Percentiles rank a stretch among this genome's conserved stretches.
phyloP scores from a whole-genome alignment of 2,329 filamentous ascomycete genomes.

The Colletotrichum acutatum region DNA sequence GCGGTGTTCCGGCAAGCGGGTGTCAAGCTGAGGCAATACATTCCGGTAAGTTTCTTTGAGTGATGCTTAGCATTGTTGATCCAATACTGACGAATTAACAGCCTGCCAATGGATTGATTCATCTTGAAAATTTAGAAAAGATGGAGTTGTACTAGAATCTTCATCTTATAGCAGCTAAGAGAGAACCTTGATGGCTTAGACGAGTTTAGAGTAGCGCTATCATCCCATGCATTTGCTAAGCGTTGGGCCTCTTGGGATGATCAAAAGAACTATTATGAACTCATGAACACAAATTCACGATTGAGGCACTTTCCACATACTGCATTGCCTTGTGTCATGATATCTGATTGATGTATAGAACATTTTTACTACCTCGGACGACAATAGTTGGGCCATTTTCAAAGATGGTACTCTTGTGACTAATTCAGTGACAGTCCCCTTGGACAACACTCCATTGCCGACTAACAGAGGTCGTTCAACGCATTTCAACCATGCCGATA shows the following conservation, averaged over 20 bases:
- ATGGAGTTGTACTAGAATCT: slow-evolving; percentile 50
- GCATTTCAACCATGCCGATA: background rate
- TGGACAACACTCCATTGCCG: background rate
- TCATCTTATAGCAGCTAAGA: background rate
- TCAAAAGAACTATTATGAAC: background rate
- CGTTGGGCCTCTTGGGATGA: background rate
- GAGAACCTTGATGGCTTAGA: slow-evolving; percentile 5
- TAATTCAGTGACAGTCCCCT: background rate
- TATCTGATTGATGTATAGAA: background rate
- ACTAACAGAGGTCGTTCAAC: background rate
- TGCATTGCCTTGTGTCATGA: background rate
- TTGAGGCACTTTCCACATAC: background rate
- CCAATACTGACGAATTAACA: slow-evolving; percentile 45
- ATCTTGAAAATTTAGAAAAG: slow-evolving; percentile 71
- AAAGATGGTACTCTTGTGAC: background rate
- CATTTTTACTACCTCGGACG: background rate
- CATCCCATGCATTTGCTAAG: background rate
- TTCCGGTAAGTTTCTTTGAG: slow-evolving; percentile 70
- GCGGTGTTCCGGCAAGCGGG: slow-evolving; percentile 86
- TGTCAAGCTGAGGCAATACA: slow-evolving; percentile 87
- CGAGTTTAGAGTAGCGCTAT: background rate
- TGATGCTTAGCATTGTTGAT: background rate
- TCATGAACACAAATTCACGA: background rate
- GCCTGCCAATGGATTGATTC: slow-evolving; percentile 73
- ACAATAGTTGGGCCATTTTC: background rate